Percentiles rank a stretch among this genome's conserved stretches.
Evolutionary conservation across 305 asterid species (phyloP).

Genomic region (Fraxinus sp.): DNA sequence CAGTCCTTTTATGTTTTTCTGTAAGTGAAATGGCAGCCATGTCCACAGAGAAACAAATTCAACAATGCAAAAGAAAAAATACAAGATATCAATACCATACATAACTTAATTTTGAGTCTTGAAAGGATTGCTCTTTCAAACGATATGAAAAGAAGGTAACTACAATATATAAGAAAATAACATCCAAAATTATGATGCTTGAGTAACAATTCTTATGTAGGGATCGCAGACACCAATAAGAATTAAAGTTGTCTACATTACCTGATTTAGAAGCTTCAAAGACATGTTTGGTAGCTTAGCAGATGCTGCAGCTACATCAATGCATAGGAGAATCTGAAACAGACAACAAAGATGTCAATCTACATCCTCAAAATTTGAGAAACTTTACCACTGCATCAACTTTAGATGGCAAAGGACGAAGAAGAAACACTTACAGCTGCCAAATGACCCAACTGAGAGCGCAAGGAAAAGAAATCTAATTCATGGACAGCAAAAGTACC

Average conservation of each 20-base stretch:
- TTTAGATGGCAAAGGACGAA: slow-evolving; percentile 27
- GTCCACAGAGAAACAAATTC: background rate
- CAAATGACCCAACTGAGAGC: slow-evolving; percentile 90
- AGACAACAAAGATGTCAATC: slow-evolving; percentile 23
- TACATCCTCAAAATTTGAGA: slow-evolving; percentile 26
- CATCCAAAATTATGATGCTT: background rate
- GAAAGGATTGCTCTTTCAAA: background rate
- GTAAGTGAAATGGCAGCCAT: background rate
- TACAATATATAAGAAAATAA: background rate
- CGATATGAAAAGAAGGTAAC: background rate
- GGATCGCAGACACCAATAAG: slow-evolving; percentile 12
- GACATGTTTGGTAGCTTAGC: slow-evolving; percentile 74
- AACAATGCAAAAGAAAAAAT: background rate
- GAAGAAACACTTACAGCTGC: slow-evolving; percentile 68
- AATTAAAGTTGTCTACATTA: slow-evolving; percentile 30
- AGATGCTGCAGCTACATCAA: slow-evolving; percentile 90
- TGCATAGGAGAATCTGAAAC: slow-evolving; percentile 82
- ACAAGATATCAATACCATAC: background rate
- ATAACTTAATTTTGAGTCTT: background rate
- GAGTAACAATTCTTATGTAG: background rate
- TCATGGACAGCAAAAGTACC: slow-evolving; percentile 68
- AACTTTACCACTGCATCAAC: slow-evolving; percentile 28
- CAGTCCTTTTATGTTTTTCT: background rate
- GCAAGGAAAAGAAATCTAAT: slow-evolving; percentile 70
- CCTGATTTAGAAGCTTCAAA: slow-evolving; percentile 87